Evolutionary conservation across 352 stramenopile genomes (phyloP).

Genomic region (Globisporangium sylvaticum): DNA sequence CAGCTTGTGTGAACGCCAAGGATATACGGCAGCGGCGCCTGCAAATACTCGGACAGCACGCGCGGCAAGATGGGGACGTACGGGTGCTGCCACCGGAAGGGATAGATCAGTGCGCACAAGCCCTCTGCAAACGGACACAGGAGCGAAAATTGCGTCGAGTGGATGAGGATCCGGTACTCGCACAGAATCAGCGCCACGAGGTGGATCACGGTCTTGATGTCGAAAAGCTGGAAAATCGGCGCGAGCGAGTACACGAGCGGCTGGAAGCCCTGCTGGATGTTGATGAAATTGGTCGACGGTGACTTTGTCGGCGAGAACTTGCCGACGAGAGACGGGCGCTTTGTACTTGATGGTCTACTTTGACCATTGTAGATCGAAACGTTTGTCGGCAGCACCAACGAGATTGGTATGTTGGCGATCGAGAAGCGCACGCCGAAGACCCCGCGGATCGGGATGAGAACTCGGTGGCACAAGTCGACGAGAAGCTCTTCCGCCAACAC

Average conservation of each 20-base stretch:
- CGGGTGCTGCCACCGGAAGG: slow-evolving; percentile 83
- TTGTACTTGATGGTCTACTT: slow-evolving; percentile 6
- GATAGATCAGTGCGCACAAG: slow-evolving; percentile 77
- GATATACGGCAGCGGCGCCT: slow-evolving; percentile 81
- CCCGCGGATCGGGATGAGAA: slow-evolving; percentile 58
- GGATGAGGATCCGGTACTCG: slow-evolving; percentile 77
- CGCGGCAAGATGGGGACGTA: slow-evolving; percentile 81
- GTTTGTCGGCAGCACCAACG: slow-evolving; percentile 47
- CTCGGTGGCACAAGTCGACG: slow-evolving; percentile 45
- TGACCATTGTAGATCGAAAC: slow-evolving; percentile 45
- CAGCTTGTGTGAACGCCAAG: slow-evolving; percentile 74
- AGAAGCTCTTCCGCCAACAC: slow-evolving; percentile 32
- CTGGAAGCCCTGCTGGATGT: slow-evolving; percentile 51
- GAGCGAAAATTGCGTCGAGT: slow-evolving; percentile 72
- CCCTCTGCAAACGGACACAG: slow-evolving; percentile 71
- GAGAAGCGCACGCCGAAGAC: slow-evolving; percentile 62
- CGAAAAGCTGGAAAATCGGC: slow-evolving; percentile 69
- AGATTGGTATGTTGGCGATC: slow-evolving; percentile 29
- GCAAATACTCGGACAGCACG: slow-evolving; percentile 80
- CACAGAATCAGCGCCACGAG: slow-evolving; percentile 66
- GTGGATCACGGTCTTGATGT: slow-evolving; percentile 68
- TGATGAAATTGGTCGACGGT: slow-evolving; percentile 37
- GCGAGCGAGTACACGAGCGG: slow-evolving; percentile 66
- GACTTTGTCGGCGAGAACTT: slow-evolving; percentile 43
- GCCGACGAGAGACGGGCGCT: neutral